Evolutionary conservation across 2,329 filamentous ascomycete species (phyloP).

Genomic region (Xylaria sp.): DNA sequence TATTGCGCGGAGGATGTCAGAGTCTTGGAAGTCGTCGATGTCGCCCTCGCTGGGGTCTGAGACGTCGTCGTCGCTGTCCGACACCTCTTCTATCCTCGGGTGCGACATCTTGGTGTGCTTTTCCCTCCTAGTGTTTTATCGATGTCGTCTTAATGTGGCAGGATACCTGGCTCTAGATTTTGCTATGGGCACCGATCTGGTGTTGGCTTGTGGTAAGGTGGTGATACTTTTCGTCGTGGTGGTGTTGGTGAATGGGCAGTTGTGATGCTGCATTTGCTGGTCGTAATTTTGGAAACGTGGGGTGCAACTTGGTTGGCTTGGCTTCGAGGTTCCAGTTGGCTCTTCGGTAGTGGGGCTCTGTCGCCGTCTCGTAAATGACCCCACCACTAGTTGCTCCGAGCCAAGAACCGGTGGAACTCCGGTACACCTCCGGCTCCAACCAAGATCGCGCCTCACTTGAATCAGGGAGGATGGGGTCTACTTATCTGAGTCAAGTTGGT

Average conservation of each 20-base stretch:
- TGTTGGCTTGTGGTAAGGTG: not conserved
- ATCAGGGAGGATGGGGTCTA: too few species aligned
- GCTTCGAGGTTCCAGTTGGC: not conserved
- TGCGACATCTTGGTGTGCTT: conserved; percentile 71
- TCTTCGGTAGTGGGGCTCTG: conserved; percentile 18
- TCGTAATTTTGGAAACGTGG: conserved; percentile 28
- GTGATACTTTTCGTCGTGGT: conserved; percentile 2
- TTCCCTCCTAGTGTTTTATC: not conserved
- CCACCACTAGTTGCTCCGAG: not conserved
- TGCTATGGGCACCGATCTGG: not conserved
- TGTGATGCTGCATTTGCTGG: conserved; percentile 9
- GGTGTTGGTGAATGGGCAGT: not conserved
- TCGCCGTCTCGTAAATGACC: not conserved
- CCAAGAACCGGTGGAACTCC: not conserved
- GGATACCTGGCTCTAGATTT: not conserved
- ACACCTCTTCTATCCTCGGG: conserved; percentile 91
- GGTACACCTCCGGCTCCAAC: not conserved
- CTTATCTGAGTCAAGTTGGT: too few species aligned
- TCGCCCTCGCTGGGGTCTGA: conserved; percentile 91
- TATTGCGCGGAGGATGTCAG: conserved; percentile 64
- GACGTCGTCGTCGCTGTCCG: conserved; percentile 72
- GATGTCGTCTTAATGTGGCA: not conserved
- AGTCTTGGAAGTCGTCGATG: conserved; percentile 71
- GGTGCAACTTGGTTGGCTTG: conserved; percentile 19
- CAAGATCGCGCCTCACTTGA: too few species aligned